Evolutionary conservation across 1,284 basidiomycete species (phyloP).

Genomic region (Bjerkandera adusta): DNA sequence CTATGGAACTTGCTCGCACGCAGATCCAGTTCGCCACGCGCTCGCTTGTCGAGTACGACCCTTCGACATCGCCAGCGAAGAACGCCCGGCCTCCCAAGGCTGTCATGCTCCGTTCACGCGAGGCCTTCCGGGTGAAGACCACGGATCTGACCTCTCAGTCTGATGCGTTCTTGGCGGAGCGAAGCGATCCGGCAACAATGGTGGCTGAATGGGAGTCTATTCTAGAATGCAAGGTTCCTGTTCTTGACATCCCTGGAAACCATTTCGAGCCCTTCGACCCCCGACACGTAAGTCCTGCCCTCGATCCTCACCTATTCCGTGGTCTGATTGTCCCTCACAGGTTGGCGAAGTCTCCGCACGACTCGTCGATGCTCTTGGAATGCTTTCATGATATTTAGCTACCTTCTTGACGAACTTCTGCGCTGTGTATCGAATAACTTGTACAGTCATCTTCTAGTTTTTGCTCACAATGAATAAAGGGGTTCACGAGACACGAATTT

Average conservation of each 20-base stretch:
- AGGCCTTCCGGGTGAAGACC: constrained; percentile 9
- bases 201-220: constrained; percentile 49
- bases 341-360: background rate
- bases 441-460: no score
- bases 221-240: constrained; percentile 35
- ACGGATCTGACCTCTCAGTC: background rate
- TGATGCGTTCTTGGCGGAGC: constrained; percentile 40
- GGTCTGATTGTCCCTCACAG: no score
- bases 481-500: no score
- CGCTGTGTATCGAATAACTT: no score
- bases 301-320: no score
- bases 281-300: constrained; percentile 55
- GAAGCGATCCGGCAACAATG: constrained; percentile 33
- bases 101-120: constrained; percentile 23
- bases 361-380: background rate
- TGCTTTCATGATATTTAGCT: no score
- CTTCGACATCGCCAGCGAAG: constrained; percentile 7
- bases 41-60: constrained; percentile 22
- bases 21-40: constrained; percentile 24
- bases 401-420: no score
- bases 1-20: constrained; percentile 12
- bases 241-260: constrained; percentile 60
- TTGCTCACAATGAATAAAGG: no score
- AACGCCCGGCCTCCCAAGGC: constrained; percentile 4
- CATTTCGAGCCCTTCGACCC: constrained; percentile 61